Evolutionary conservation across 73 alveolate genomes (phyloP).

Genomic region (Effrenium voratum): DNA sequence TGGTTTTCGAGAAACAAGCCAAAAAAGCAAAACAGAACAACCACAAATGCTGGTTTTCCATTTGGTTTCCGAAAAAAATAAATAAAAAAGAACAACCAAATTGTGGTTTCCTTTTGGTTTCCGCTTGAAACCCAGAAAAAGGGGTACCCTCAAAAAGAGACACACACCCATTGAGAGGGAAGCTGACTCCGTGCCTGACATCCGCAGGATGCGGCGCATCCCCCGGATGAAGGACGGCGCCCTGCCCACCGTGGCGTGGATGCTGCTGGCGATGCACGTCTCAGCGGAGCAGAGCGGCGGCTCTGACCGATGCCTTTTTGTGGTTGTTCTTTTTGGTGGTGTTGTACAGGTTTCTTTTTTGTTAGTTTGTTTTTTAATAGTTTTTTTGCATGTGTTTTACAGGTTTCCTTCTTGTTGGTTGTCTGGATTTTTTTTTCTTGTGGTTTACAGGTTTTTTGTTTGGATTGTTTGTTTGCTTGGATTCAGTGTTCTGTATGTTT

Average conservation of each 20-base stretch:
- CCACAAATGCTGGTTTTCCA: too few species aligned
- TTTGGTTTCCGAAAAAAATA: too few species aligned
- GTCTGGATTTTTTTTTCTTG: too few species aligned
- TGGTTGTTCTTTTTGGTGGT: too few species aligned
- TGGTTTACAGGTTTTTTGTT: too few species aligned
- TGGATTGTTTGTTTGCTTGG: too few species aligned
- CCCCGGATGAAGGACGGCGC: slow-evolving; percentile 90
- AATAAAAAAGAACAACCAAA: background rate
- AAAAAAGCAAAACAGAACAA: background rate
- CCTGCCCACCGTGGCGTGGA: slow-evolving; percentile 85
- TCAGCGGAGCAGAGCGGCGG: slow-evolving; percentile 85
- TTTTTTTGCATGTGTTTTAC: background rate
- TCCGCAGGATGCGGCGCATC: slow-evolving; percentile 76
- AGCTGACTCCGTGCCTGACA: background rate
- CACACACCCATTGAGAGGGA: background rate
- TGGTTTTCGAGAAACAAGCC: background rate
- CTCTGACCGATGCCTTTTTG: too few species aligned
- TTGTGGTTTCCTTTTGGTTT: background rate
- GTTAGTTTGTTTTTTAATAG: background rate
- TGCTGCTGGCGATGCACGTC: slow-evolving; percentile 83
- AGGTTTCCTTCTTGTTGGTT: too few species aligned
- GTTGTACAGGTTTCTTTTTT: background rate
- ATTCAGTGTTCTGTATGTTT: too few species aligned
- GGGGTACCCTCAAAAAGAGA: background rate
- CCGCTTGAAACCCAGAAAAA: background rate